A percentile compares a stretch with the other conserved stretches of the same genome.
phyloP scores from a whole-genome alignment of 495 filamentous ascomycete genomes.

The Niebla homalea region DNA sequence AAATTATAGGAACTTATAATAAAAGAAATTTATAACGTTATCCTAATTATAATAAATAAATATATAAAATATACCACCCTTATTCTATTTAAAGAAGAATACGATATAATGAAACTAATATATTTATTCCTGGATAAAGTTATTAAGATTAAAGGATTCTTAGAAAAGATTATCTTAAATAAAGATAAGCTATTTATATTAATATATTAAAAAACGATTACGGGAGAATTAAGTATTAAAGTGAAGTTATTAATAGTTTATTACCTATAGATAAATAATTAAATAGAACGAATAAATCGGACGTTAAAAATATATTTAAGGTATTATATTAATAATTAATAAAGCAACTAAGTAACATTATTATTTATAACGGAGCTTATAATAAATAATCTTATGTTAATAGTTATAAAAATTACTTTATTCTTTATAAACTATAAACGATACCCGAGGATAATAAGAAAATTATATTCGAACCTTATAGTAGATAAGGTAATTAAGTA shows the following conservation, averaged over 20 bases:
- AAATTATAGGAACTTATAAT: too few species aligned
- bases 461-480: neutral
- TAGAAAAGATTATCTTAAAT: neutral
- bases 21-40: neutral
- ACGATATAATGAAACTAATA: neutral
- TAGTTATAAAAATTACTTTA: neutral
- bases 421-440: conserved; percentile 1
- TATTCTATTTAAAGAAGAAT: neutral
- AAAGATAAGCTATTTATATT: too few species aligned
- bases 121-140: conserved; percentile 1
- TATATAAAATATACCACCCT: conserved; percentile 4
- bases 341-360: too few species aligned
- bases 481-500: neutral
- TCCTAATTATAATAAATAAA: conserved; percentile 1
- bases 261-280: conserved; percentile 5
- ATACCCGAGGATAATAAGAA: neutral
- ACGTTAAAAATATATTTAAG: neutral
- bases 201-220: too few species aligned
- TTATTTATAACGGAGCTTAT: too few species aligned
- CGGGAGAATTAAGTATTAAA: too few species aligned
- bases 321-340: neutral
- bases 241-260: too few species aligned
- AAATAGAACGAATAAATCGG: conserved; percentile 3
- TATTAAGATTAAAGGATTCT: neutral
- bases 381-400: conserved; percentile 2